Evolutionary conservation across 768 basidiomycete genomes (phyloP), one percentile per base, ranked within the genome.

Genomic region (Boletellus emodensis): DNA sequence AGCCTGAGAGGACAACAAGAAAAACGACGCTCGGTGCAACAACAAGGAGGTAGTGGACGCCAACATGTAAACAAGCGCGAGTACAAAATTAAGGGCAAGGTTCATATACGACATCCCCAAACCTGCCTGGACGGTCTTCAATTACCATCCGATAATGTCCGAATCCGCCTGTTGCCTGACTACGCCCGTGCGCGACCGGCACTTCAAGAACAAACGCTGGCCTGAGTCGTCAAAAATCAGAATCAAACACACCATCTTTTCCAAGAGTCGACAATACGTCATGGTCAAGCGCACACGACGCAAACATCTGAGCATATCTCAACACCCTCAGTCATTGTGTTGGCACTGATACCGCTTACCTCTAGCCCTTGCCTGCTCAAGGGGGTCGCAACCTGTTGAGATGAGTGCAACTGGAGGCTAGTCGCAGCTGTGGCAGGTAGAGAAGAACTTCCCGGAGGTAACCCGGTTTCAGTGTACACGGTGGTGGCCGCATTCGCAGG

Each of bases 241-340:
- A 67, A 37, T 70, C 57, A 51, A 68, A 69, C 11, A 48, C 40
- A 18, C 65, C 65, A 5, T 54, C 52, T 20, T 61, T 61, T 48
- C 61, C 68, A 28, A 76, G 46, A 17, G 65, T 1, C 2, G 51
- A 62, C 3, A 73, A 54, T 44, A 75, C 73, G 22, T 65, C 60
- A 14, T 71, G 64, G 39, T 61, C 63, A 8, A 76, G 55, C 2
- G 76, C 49, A 48, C 74, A 75, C 17, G 70, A 69, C 6, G 66
- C 71, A 48, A 70, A 74, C 9, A 47, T 51, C 55, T 63, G 33
- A 62, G 65, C 7, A 14, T 14, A 10, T 42, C 38, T 57, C 44
- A 48, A 28, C 17, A 34, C 7, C 26, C 30, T 46, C 17, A 20
- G 34, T 35, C 10, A 33, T 12, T 17, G 15, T 11, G 20, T 6